Evolutionary conservation across 2,329 filamentous ascomycete genomes (phyloP), one percentile per base, ranked within the genome.

Genomic region (Aureobasidium lini): DNA sequence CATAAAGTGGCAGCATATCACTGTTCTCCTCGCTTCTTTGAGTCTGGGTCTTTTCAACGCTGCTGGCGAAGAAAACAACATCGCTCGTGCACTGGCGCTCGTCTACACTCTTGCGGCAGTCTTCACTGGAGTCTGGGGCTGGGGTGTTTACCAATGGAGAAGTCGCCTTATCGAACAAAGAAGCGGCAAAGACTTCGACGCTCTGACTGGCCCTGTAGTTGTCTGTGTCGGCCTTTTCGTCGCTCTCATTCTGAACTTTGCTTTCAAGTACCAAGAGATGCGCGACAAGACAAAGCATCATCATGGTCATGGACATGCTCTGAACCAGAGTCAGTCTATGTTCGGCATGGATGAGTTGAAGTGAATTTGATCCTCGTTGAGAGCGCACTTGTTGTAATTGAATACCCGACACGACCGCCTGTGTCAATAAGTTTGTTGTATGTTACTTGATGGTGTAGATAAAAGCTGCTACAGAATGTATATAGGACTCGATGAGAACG

Each of bases 1-100:
- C 71, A 87, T 99, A 73, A 97, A 96, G 74, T 99, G 94, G 94
- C 90, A 97, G 77, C 92, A 97, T 72, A 91, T 99, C 68, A 87
- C 85, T 62, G 84, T 99, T 50, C 80, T 99, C 13, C 84, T 99
- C 28, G 92, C 91, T 39, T 86, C 87, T 23, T 76, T 99, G 32
- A 89, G 90, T 0, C 77, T 99, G 11, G 89, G 87, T 23, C 77
- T 99, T 31, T 96, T 93, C 76, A 93, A 95, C 66, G 90, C 93
- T 0, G 92, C 92, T 0, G 89, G 89, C 6, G 78, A 86, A 65
- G 68, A 79, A 60, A 90, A 95, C 72, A 78, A 79, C n/a, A 73
- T 96, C 34, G 91, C 90, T 0, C 82, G 89, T 66, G 77, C 79
- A 39, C 84, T 97, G 69, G 92, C 91, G n/a, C 78, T 94, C 18